Evolutionary conservation across 2,329 filamentous ascomycete genomes (phyloP), one percentile per base, ranked within the genome.

Genomic region (Fusarium brachygibbosum): DNA sequence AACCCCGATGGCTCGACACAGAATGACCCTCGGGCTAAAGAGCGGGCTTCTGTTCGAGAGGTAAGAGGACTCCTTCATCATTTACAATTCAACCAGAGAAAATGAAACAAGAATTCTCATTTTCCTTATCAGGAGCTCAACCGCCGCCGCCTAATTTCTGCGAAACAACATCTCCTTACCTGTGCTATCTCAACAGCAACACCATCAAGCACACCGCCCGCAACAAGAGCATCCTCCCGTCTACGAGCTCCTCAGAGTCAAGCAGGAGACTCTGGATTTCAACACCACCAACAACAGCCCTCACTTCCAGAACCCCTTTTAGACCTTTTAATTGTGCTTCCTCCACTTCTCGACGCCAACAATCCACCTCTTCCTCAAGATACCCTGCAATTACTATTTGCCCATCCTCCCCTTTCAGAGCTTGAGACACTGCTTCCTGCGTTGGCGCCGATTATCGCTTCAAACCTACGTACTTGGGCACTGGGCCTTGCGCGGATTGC

Each of bases 1-100:
- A 87, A 88, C 67, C 77, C 83, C 0, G 85, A 90, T 76, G 87
- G 85, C 3, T 87, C 88, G 11, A 87, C 86, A 3, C 87, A 82
- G 72, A 78, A 82, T n/a, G 81, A 85, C 68, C 78, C 81, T n/a
- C 78, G 80, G 3, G 81, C 82, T 17, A 84, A 84, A 67, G 83
- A 87, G 73, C 82, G 85, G 23, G 81, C 84, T 58, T 79, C 79
- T 3, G 81, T 86, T 3, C 80, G 79, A 41, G 79, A 87, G 73
- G 88, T 89, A 70, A 38, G 78, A 69, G 40, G 34, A 4, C n/a
- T 35, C 12, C 10, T 34, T n/a, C 23, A 21, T 28, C 17, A 23
- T 16, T 29, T 12, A 16, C 6, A 28, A 16, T 31, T 9, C 17
- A 42, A 32, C 29, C 17, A 40, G 11, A 13, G 7, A 40, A 12